These are phyloP conservation scores for Phytophthora pisi DNA, from an alignment of 352 stramenopile species.

Conservation along the genomic window DNA sequence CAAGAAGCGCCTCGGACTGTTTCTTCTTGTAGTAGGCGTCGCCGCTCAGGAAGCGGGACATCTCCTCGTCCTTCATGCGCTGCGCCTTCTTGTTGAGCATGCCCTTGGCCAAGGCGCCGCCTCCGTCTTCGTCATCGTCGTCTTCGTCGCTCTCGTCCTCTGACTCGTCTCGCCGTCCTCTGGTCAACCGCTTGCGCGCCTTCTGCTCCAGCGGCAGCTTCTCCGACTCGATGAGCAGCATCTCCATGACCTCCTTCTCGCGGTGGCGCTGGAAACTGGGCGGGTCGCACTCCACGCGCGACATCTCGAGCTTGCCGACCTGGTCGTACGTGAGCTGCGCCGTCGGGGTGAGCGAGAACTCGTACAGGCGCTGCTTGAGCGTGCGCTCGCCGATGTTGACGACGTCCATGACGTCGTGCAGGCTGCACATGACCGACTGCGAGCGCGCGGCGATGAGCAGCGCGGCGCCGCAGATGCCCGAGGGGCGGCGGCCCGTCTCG, in stretches of 20 bases:
- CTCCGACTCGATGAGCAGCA: slow-evolving; percentile 86
- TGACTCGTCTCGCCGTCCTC: slow-evolving; percentile 13
- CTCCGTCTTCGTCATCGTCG: slow-evolving; percentile 32
- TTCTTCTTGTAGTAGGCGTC: slow-evolving; percentile 75
- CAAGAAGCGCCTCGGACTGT: slow-evolving; percentile 47
- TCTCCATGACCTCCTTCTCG: slow-evolving; percentile 91
- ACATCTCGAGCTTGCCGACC: slow-evolving; percentile 92
- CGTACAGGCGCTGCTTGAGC: slow-evolving; percentile 94
- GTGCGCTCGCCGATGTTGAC: slow-evolving; percentile 97
- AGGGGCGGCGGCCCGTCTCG: slow-evolving; percentile 95
- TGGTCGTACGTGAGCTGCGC: slow-evolving; percentile 96
- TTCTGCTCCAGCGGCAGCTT: slow-evolving; percentile 61
- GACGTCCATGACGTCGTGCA: slow-evolving; percentile 90
- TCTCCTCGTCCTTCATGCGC: slow-evolving; percentile 77
- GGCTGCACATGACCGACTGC: slow-evolving; percentile 92
- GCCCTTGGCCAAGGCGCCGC: slow-evolving; percentile 25
- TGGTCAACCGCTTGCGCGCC: slow-evolving; percentile 31
- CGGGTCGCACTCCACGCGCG: slow-evolving; percentile 87
- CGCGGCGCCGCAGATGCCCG: slow-evolving; percentile 97
- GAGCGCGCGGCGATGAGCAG: slow-evolving; percentile 97
- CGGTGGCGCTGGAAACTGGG: slow-evolving; percentile 89
- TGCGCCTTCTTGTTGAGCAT: slow-evolving; percentile 48
- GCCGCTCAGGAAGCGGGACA: slow-evolving; percentile 72
- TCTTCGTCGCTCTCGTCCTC: slow-evolving; percentile 37
- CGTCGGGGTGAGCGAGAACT: slow-evolving; percentile 97